Base-by-base conservation (phyloP, 192 early-diverging fungal genomes). In the Obelidium mucronatum region DNA sequence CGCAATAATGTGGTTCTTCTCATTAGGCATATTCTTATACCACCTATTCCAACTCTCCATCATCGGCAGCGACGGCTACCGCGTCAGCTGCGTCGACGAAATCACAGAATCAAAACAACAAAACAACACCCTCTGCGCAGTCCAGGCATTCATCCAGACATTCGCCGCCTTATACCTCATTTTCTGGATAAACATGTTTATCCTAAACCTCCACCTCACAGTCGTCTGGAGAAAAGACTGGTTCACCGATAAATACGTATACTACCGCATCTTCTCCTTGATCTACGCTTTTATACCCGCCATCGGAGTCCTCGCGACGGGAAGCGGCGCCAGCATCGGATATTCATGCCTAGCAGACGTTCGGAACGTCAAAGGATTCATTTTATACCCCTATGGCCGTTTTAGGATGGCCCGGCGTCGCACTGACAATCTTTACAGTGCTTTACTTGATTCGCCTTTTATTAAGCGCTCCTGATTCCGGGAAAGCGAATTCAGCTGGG, bases 201-300 rank as follows among this genome's bases (percentile, higher is more conserved):
- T 67, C 17, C 2, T 67, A 17, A 67, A 67, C 44, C 42, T 67
- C 6, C 26, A 67, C 30, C 44, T 67, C 8, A 67, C 66, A 39
- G 40, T 67, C 11, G 66, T 67, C 1, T 67, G 66, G 66, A 26
- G 42, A 11, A 67, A 40, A 26, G 66, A 67, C 66, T 67, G 66
- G 66, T 51, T 67, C 26, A 35, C 22, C 42, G 66, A 67, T 15
- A 39, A 44, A 28, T 48, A 48, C 24, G 48, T 51, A 24, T 6
- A 51, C 24, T 30, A 51, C 1, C 15, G n/a, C 22, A 26, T 51
- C 6, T 15, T 42, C 19, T 15, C 24, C 6, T 1, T 67, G 19
- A 5, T 67, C 1, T 67, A 36, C 13, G 24, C 40, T 1, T 11
- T 24, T 8, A 30, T 67, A 6, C 66, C 66, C 11, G 39, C 66